Evolutionary conservation across 1,284 basidiomycete genomes (phyloP).

Genomic region (Ceratobasidium sp.): DNA sequence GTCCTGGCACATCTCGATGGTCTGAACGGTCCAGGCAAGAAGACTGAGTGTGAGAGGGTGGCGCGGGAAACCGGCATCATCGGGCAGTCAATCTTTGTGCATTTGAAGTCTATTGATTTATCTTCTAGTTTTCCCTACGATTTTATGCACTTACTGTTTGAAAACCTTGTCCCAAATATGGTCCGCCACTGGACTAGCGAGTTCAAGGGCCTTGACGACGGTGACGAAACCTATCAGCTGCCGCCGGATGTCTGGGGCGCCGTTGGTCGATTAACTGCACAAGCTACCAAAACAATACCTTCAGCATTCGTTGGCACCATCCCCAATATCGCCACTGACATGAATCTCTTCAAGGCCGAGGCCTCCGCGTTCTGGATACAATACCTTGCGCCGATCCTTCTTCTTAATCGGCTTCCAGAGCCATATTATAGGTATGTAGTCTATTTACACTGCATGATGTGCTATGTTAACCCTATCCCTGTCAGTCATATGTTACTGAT

Average conservation of each 20-base stretch:
- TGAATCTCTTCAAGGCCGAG: conserved; percentile 41
- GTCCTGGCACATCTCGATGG: background rate
- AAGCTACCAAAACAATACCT: too few relatives aligned
- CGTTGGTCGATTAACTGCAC: background rate
- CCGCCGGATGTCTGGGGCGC: too few relatives aligned
- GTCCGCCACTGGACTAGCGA: conserved; percentile 17
- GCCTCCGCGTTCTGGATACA: conserved; percentile 37
- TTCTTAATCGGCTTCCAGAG: conserved; percentile 12
- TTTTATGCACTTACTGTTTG: conserved; percentile 44
- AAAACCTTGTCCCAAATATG: conserved; percentile 39
- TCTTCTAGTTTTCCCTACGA: conserved; percentile 37
- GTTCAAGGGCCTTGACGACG: conserved; percentile 25
- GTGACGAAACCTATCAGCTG: conserved; percentile 1
- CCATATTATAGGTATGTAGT: conserved; percentile 52
- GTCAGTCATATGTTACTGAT: conserved; percentile 33
- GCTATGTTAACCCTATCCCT: background rate
- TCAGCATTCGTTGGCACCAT: conserved; percentile 16
- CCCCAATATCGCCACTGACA: conserved; percentile 32
- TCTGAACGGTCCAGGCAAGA: background rate
- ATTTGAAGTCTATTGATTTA: conserved; percentile 19
- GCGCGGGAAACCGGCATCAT: conserved; percentile 38
- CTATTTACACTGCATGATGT: conserved; percentile 3
- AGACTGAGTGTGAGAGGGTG: background rate
- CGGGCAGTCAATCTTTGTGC: conserved; percentile 15
- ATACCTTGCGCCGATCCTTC: conserved; percentile 40